These are phyloP conservation scores for Backusella luteola DNA, from an alignment of 192 early-diverging fungal genomes.

Conservation along the genomic window DNA sequence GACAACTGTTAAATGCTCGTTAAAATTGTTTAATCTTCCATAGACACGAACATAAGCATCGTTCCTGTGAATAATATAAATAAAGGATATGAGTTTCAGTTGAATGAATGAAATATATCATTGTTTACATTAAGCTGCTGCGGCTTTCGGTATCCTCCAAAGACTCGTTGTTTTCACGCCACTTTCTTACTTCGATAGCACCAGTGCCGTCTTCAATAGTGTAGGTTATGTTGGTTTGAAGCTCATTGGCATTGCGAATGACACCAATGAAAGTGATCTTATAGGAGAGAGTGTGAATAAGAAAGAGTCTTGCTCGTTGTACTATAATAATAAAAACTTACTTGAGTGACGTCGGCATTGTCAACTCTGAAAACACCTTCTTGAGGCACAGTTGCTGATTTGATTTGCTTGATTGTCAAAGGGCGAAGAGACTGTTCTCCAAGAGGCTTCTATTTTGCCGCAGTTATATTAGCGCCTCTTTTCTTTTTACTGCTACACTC, in stretches of 20 bases:
- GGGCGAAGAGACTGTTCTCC: conserved; percentile 71
- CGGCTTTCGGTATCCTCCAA: neutral
- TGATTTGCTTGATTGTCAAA: conserved; percentile 81
- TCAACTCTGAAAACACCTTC: conserved; percentile 71
- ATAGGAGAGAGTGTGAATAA: neutral
- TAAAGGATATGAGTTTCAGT: neutral
- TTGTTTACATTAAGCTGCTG: conserved; percentile 12
- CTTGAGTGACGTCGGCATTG: conserved; percentile 64
- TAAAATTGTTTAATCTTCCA: conserved; percentile 66
- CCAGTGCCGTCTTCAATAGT: conserved; percentile 82
- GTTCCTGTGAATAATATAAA: conserved; percentile 33
- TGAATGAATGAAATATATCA: neutral
- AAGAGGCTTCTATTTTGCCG: conserved; percentile 11
- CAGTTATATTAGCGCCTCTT: neutral
- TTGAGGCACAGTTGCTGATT: conserved; percentile 40
- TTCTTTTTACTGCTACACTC: neutral
- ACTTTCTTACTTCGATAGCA: conserved; percentile 68
- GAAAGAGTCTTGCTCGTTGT: neutral
- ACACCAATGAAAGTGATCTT: conserved; percentile 75
- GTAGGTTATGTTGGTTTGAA: conserved; percentile 64
- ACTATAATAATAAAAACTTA: conserved; percentile 15
- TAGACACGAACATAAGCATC: conserved; percentile 72
- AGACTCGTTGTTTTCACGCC: conserved; percentile 43
- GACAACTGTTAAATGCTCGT: conserved; percentile 51
- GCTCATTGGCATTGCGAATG: conserved; percentile 54